Conservation (phyloP, 164 flowering plant genomes). For the Nelumbo lutea region DNA sequence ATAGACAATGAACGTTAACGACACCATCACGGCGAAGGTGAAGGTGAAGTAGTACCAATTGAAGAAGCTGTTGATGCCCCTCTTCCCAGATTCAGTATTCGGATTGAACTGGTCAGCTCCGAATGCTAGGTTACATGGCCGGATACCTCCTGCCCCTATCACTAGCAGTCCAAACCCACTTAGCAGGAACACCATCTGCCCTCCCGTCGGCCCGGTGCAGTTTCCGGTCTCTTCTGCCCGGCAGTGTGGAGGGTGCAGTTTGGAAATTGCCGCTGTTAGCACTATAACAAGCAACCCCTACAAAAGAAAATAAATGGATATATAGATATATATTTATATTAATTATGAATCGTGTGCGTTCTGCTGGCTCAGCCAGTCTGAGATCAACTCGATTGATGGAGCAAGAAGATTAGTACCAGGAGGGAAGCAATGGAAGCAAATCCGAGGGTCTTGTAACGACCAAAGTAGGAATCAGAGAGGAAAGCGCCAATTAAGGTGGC, state of each 20-base stretch:
- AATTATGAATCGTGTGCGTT: too few species aligned
- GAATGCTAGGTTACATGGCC: slow-evolving; percentile 84
- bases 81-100: slow-evolving; percentile 60
- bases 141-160: slow-evolving; percentile 63
- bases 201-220: slow-evolving; percentile 55
- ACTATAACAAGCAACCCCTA: slow-evolving; percentile 65
- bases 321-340: background rate
- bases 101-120: slow-evolving; percentile 95
- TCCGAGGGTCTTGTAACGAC: slow-evolving; percentile 75
- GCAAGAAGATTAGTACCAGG: slow-evolving; percentile 28
- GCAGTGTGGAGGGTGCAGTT: slow-evolving; percentile 67
- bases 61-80: slow-evolving; percentile 81
- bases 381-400: background rate
- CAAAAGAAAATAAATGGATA: background rate
- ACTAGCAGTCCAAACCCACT: slow-evolving; percentile 52
- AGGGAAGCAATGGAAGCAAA: slow-evolving; percentile 61
- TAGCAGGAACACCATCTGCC: slow-evolving; percentile 55
- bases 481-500: slow-evolving; percentile 74
- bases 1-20: slow-evolving; percentile 71
- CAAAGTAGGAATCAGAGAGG: slow-evolving; percentile 74
- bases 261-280: slow-evolving; percentile 65
- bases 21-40: slow-evolving; percentile 70
- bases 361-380: too few species aligned
- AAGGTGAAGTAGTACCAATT: slow-evolving; percentile 92
- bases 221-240: slow-evolving; percentile 4